These are phyloP conservation scores for Athelia psychrophila DNA, from an alignment of 1,284 basidiomycete species.

Conservation along the genomic window DNA sequence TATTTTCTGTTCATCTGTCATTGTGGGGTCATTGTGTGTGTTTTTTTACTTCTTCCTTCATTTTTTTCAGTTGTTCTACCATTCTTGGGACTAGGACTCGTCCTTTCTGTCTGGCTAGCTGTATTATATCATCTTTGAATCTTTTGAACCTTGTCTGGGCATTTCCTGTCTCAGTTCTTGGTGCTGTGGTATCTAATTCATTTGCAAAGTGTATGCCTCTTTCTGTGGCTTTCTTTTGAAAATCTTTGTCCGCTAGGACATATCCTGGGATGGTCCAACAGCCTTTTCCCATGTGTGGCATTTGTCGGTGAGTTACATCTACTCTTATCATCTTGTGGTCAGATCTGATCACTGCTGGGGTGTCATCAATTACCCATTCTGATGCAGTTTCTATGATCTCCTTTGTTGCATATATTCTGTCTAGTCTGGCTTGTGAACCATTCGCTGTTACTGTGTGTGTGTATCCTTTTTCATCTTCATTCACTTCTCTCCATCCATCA, in stretches of 20 bases:
- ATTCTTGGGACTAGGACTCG: background rate
- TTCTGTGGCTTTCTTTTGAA: slow-evolving; percentile 7
- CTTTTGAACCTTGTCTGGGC: background rate
- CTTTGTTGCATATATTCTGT: slow-evolving; percentile 7
- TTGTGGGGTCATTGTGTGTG: background rate
- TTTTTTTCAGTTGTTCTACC: background rate
- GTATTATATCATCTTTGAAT: background rate
- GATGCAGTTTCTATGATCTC: background rate
- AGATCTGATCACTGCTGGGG: background rate
- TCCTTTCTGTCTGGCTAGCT: background rate
- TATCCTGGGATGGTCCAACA: slow-evolving; percentile 23
- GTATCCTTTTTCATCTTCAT: slow-evolving; percentile 1
- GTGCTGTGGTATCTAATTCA: background rate
- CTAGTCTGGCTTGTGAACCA: slow-evolving; percentile 8
- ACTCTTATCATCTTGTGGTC: slow-evolving; percentile 30
- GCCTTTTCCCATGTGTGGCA: slow-evolving; percentile 27
- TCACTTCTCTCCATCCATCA: slow-evolving; percentile 8
- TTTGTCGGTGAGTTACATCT: slow-evolving; percentile 12
- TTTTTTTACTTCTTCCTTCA: background rate
- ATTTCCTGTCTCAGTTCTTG: background rate
- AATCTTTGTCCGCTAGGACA: slow-evolving; percentile 18
- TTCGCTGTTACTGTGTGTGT: slow-evolving; percentile 2
- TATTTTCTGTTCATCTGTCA: background rate
- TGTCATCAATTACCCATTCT: slow-evolving; percentile 6
- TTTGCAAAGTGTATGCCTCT: background rate